Percentiles rank a stretch among this genome's conserved stretches.
These are phyloP conservation scores for Paramarasmius palmivorus DNA, from an alignment of 1,284 basidiomycete genomes.

Conservation along the genomic window DNA sequence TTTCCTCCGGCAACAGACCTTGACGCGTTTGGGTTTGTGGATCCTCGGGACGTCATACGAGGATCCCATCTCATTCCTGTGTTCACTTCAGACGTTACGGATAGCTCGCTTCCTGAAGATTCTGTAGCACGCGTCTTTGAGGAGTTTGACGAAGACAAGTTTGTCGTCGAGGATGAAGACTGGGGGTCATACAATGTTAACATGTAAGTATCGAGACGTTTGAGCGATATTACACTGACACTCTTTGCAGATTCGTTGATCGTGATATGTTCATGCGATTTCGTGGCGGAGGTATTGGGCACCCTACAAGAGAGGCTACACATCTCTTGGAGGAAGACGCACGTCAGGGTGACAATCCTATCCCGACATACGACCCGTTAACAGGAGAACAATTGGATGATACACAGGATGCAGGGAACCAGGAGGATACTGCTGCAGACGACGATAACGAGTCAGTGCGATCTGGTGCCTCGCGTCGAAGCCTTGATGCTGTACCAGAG, in stretches of 20 bases:
- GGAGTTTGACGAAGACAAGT: slow-evolving; percentile 4
- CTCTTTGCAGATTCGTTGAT: slow-evolving; percentile 9
- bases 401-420: no score
- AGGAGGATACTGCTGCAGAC: no score
- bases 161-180: slow-evolving; percentile 17
- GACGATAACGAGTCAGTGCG: no score
- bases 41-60: slow-evolving; percentile 28
- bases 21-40: slow-evolving; percentile 30
- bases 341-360: neutral
- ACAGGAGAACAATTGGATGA: no score
- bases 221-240: neutral
- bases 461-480: no score
- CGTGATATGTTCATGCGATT: slow-evolving; percentile 14
- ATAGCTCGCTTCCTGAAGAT: neutral
- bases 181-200: slow-evolving; percentile 25
- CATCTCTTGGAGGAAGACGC: neutral
- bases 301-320: neutral
- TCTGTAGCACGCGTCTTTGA: slow-evolving; percentile 11
- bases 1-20: slow-evolving; percentile 19
- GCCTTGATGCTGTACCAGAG: no score
- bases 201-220: slow-evolving; percentile 20
- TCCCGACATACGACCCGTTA: neutral
- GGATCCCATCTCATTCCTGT: slow-evolving; percentile 29
- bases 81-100: slow-evolving; percentile 20
- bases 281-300: slow-evolving; percentile 10